phyloP scores from a whole-genome alignment of 768 basidiomycete genomes.

The Amanita exitialis region DNA sequence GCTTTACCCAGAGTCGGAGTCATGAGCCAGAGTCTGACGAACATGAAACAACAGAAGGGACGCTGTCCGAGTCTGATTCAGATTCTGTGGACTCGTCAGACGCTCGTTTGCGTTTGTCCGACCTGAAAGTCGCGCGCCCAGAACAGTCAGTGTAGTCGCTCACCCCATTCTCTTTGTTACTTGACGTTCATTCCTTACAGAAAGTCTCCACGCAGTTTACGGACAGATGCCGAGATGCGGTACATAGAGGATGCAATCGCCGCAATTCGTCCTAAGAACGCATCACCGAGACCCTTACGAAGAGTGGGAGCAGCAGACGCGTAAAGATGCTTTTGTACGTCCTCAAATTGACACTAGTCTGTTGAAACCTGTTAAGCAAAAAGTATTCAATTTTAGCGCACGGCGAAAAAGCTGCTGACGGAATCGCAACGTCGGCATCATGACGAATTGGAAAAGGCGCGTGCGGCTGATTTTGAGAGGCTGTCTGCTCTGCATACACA shows the following conservation, averaged over 20 bases:
- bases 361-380: not conserved
- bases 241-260: constrained; percentile 40
- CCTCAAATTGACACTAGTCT: not conserved
- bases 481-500: constrained; percentile 32
- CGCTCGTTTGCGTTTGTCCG: constrained; percentile 19
- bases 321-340: constrained; percentile 42
- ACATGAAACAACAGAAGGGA: constrained; percentile 12
- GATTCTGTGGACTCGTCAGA: constrained; percentile 15
- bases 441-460: constrained; percentile 37
- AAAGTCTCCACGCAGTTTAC: constrained; percentile 23
- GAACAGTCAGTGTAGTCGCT: constrained; percentile 13
- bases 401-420: constrained; percentile 33
- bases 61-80: constrained; percentile 15
- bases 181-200: constrained; percentile 4
- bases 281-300: constrained; percentile 47
- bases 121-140: constrained; percentile 28
- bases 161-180: not conserved
- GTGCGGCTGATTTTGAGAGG: constrained; percentile 20
- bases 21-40: constrained; percentile 19
- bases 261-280: constrained; percentile 39
- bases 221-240: constrained; percentile 28
- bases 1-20: constrained; percentile 39
- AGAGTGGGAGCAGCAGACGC: constrained; percentile 44
- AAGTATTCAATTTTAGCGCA: constrained; percentile 19
- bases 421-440: constrained; percentile 21